Base-by-base conservation (phyloP, 257 asterid species). In the Ballota nigra region DNA sequence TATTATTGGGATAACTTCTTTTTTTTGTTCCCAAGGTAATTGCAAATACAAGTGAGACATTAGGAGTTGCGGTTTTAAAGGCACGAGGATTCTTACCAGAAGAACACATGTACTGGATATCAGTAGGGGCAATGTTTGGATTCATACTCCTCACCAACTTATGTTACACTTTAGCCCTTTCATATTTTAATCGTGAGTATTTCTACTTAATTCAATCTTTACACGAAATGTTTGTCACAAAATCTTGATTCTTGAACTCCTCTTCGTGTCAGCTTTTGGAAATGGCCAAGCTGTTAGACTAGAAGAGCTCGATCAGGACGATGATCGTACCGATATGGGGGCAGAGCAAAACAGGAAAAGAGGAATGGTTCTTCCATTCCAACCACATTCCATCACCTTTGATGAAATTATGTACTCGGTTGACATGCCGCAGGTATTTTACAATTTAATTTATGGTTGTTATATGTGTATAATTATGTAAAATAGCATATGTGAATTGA, bases 361-460 rank as follows among this genome's bases (percentile, higher is more conserved):
- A 56, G 87, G 88, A 67, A 81, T 87, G 77, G 62, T 79, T 72
- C 84, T 86, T 62, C 87, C 92, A 31, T 86, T 86, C 63, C 77
- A 80, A 62, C 90, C 90, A 3, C 88, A 81, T 73, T 81, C 80
- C 66, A 76, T 87, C 13, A 78, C 82, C 5, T 85, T 87, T 64
- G 67, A 82, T 72, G 88, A 85, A 31, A 76, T 87, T 16, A 58
- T 59, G 10, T 87, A 87, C 82, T 83, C 90, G 8, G 85, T 87
- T 40, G 86, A 87, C 79, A 85, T 85, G 90, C 90, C 89, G 24
- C 80, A 79, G 83, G 93, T 87, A 79, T 20, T n/a, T 53, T 13
- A 22, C 5, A 63, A 26, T 26, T 36, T 31, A 11, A 16, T 34
- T 76, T 60, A 33, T n/a, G 7, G 38, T 13, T 9, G 20, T 36